These are phyloP conservation scores for Crucihimalaya himalaica DNA, from an alignment of 345 rosid species.

Conservation along the genomic window DNA sequence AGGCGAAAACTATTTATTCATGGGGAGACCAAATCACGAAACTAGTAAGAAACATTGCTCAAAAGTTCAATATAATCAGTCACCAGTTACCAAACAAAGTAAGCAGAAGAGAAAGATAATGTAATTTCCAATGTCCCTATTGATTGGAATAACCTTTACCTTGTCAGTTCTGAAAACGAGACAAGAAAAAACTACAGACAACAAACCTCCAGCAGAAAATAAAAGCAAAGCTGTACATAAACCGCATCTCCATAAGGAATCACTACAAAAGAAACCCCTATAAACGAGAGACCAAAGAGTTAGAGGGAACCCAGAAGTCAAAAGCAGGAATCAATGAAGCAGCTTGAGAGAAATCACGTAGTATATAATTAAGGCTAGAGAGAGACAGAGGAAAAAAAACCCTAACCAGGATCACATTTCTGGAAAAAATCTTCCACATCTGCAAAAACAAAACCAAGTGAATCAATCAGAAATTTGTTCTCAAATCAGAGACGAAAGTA, in stretches of 20 bases:
- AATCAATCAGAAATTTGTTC: constrained; percentile 11
- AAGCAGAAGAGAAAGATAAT: not conserved
- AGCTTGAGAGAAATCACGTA: not conserved
- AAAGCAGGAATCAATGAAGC: not conserved
- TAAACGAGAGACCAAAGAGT: not conserved
- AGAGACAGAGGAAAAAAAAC: constrained; percentile 4
- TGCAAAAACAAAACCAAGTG: constrained; percentile 38
- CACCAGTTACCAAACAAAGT: not conserved
- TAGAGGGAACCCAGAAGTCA: not conserved
- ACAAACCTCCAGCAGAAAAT: not conserved
- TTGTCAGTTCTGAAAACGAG: not conserved
- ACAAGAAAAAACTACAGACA: not conserved
- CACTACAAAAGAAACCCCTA: constrained; percentile 5
- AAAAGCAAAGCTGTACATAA: not conserved
- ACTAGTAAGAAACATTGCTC: not conserved
- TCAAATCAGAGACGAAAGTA: not conserved
- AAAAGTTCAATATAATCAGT: not conserved
- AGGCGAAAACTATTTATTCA: not conserved
- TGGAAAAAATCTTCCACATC: constrained; percentile 69
- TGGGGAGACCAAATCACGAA: not conserved
- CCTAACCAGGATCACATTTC: constrained; percentile 88
- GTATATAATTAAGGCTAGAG: not conserved
- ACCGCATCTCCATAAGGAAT: not conserved
- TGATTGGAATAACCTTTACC: not conserved
- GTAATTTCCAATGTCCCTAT: not conserved